Percentiles rank a stretch among this genome's conserved stretches.
These are phyloP conservation scores for Cystobasidium pallidum DNA, from an alignment of 1,284 basidiomycete species.

Conservation along the genomic window DNA sequence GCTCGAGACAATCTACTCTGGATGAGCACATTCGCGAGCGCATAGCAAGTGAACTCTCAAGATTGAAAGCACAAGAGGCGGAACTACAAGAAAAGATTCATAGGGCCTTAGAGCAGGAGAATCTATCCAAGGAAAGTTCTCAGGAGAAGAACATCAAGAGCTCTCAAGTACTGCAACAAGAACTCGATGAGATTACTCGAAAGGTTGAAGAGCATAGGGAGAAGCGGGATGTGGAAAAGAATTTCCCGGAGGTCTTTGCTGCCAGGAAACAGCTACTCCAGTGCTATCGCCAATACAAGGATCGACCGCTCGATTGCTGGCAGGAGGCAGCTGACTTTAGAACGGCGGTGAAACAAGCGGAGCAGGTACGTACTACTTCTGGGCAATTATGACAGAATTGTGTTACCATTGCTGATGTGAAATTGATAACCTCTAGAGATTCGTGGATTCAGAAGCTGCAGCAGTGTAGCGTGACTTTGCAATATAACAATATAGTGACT, in stretches of 20 bases:
- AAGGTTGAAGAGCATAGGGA: constrained; percentile 40
- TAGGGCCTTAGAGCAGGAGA: constrained; percentile 53
- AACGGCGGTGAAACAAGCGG: constrained; percentile 35
- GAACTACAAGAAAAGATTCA: constrained; percentile 51
- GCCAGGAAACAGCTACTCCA: constrained; percentile 17
- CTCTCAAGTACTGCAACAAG: constrained; percentile 36
- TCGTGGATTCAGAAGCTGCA: constrained; percentile 29
- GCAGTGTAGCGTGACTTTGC: neutral
- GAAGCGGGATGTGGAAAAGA: constrained; percentile 29
- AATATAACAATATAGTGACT: neutral
- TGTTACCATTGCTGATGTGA: neutral
- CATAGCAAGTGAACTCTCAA: constrained; percentile 49
- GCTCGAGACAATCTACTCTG: constrained; percentile 49
- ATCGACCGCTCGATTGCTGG: constrained; percentile 39
- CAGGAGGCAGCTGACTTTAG: constrained; percentile 42
- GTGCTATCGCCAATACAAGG: constrained; percentile 37
- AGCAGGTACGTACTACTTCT: constrained; percentile 23
- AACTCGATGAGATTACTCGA: constrained; percentile 33
- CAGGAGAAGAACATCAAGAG: constrained; percentile 37
- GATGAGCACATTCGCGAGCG: constrained; percentile 52
- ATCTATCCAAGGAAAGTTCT: constrained; percentile 49
- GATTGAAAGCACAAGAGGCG: constrained; percentile 49
- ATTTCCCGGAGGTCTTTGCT: constrained; percentile 34
- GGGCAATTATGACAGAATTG: neutral
- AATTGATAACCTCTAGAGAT: neutral